phyloP scores from a whole-genome alignment of 768 basidiomycete species.

The Macrolepiota dolichaula region DNA sequence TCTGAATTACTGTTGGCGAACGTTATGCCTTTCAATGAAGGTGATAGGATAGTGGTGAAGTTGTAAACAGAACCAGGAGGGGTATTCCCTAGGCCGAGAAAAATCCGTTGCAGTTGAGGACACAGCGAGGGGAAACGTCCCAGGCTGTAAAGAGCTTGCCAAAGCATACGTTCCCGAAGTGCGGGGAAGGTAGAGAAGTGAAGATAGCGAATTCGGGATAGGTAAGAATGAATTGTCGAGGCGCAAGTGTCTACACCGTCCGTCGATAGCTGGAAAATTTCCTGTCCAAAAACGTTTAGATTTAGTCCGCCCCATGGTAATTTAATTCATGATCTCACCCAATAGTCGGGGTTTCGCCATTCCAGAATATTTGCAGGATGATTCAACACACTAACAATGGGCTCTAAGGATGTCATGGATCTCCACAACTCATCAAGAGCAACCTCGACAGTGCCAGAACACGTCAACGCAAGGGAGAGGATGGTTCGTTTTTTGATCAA shows the following conservation, averaged over 20 bases:
- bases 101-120: neutral
- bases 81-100: neutral
- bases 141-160: neutral
- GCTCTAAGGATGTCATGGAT: neutral
- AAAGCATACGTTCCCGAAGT: neutral
- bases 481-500: neutral
- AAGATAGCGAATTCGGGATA: neutral
- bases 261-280: neutral
- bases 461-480: neutral
- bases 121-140: neutral
- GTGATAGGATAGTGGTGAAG: neutral
- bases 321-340: neutral
- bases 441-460: neutral
- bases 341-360: neutral
- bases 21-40: neutral
- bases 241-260: neutral
- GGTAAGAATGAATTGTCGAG: neutral
- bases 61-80: neutral
- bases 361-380: neutral
- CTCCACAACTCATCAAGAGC: constrained; percentile 7
- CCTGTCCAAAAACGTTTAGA: neutral
- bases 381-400: neutral
- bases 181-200: neutral
- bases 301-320: neutral
- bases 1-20: neutral